These are phyloP conservation scores for Talaromyces adpressus DNA, from an alignment of 495 filamentous ascomycete genomes.

Conservation along the genomic window DNA sequence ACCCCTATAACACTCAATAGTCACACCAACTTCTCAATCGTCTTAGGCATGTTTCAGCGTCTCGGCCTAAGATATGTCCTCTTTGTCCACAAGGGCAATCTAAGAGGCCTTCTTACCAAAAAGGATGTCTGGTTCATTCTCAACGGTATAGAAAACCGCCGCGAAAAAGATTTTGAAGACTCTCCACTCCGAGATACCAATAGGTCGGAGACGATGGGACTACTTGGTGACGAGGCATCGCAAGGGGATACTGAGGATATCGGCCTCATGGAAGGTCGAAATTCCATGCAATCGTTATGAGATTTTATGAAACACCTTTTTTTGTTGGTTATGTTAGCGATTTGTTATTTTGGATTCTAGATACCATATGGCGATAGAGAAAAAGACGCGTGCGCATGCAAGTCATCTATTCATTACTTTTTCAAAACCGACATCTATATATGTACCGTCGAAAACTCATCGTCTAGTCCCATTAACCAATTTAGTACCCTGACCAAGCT, in stretches of 20 bases:
- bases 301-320: not conserved
- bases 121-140: constrained; percentile 97
- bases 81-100: constrained; percentile 70
- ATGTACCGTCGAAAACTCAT: constrained; percentile 1
- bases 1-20: constrained; percentile 86
- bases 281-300: constrained; percentile 20
- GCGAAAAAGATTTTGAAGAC: constrained; percentile 26
- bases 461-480: constrained; percentile 34
- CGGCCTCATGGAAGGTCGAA: constrained; percentile 28
- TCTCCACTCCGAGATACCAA: constrained; percentile 29
- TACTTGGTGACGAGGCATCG: constrained; percentile 26
- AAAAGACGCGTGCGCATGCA: not conserved
- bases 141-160: constrained; percentile 64
- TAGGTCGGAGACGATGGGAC: constrained; percentile 42
- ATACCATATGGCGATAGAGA: constrained; percentile 3
- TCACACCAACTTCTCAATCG: constrained; percentile 66
- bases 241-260: constrained; percentile 33
- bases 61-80: constrained; percentile 86
- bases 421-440: not conserved
- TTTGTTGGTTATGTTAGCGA: not conserved
- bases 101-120: constrained; percentile 88
- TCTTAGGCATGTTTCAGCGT: constrained; percentile 86
- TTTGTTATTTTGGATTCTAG: constrained; percentile 3
- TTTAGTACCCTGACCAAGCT: constrained; percentile 25
- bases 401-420: constrained; percentile 8